phyloP scores from a whole-genome alignment of 306 rosid species.

The Trifolium subterraneum region DNA sequence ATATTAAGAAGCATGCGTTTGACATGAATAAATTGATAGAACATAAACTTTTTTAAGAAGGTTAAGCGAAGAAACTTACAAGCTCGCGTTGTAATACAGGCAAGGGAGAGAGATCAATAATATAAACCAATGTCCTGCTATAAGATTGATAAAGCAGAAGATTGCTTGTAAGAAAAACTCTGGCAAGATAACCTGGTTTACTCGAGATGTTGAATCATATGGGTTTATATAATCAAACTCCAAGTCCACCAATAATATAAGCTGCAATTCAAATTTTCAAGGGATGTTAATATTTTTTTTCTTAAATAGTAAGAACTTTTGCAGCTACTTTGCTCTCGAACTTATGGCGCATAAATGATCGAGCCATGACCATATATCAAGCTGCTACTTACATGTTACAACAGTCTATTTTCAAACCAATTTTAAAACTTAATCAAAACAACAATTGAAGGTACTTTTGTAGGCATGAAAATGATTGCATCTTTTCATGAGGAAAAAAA shows the following conservation, averaged over 20 bases:
- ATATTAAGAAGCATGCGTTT: not conserved
- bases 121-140: constrained; percentile 76
- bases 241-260: constrained; percentile 83
- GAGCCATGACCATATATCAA: not conserved
- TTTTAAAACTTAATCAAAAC: too few species aligned
- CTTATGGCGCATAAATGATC: not conserved
- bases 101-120: constrained; percentile 68
- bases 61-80: constrained; percentile 63
- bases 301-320: not conserved
- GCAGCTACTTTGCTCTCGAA: not conserved
- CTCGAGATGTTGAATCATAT: constrained; percentile 78
- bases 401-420: too few species aligned
- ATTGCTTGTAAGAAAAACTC: constrained; percentile 78
- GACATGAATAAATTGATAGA: constrained; percentile 6
- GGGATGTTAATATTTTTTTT: not conserved
- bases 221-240: constrained; percentile 95
- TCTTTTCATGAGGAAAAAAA: too few species aligned
- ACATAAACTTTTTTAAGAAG: not conserved
- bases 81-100: constrained; percentile 68
- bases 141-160: constrained; percentile 64
- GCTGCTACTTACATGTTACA: too few species aligned
- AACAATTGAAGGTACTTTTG: too few species aligned
- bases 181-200: constrained; percentile 72
- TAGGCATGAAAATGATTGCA: too few species aligned
- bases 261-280: constrained; percentile 57